A percentile compares a stretch with the other conserved stretches of the same genome.
These are phyloP conservation scores for Aspergillus quadrilineatus DNA, from an alignment of 2,329 filamentous ascomycete species.

Conservation along the genomic window DNA sequence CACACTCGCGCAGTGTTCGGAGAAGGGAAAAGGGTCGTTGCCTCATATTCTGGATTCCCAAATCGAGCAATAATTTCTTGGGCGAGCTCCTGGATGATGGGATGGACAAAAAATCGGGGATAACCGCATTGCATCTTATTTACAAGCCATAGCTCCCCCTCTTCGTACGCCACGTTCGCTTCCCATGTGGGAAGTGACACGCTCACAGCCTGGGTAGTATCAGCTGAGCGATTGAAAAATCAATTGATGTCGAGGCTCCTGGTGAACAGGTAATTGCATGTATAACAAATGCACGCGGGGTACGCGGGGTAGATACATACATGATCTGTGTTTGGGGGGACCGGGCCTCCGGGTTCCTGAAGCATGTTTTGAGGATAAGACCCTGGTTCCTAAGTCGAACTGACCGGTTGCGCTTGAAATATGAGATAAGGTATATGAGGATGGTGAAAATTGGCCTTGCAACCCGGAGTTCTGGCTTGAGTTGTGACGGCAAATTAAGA, in stretches of 20 bases:
- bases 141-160: constrained; percentile 84
- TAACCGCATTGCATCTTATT: constrained; percentile 86
- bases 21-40: constrained; percentile 81
- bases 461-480: not conserved
- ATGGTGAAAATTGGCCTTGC: not conserved
- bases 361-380: constrained; percentile 29
- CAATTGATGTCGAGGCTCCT: not conserved
- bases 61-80: constrained; percentile 64
- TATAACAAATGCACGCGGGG: constrained; percentile 13
- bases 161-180: constrained; percentile 88
- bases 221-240: constrained; percentile 8
- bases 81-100: constrained; percentile 72
- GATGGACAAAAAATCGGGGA: constrained; percentile 91
- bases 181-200: constrained; percentile 94
- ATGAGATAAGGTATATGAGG: not conserved
- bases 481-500: not conserved
- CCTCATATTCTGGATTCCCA: constrained; percentile 54
- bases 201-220: constrained; percentile 73
- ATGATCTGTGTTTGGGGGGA: constrained; percentile 75
- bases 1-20: constrained; percentile 68
- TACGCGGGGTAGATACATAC: constrained; percentile 51
- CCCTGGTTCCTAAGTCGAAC: too few relatives aligned
- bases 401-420: too few relatives aligned
- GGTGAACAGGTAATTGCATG: not conserved
- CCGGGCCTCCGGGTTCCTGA: constrained; percentile 63